phyloP scores from a whole-genome alignment of 352 stramenopile genomes.

The Phytophthora podocarpi region DNA sequence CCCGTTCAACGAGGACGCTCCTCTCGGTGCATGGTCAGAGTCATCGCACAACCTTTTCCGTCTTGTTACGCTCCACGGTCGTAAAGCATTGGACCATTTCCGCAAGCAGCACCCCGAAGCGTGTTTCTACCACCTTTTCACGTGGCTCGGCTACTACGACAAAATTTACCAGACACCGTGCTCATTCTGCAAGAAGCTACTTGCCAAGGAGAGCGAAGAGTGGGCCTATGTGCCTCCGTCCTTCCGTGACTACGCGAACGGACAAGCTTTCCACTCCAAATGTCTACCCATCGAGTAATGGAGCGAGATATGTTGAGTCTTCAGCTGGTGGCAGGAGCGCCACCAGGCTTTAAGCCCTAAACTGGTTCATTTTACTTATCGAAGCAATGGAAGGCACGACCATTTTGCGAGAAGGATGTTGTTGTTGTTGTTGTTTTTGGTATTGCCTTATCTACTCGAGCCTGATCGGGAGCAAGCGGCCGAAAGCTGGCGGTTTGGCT shows the following conservation, averaged over 20 bases:
- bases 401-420: too few relatives aligned
- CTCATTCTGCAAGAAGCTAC: constrained; percentile 85
- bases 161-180: constrained; percentile 90
- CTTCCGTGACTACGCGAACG: constrained; percentile 86
- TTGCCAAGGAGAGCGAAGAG: constrained; percentile 82
- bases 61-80: constrained; percentile 73
- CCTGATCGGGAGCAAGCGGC: constrained; percentile 72
- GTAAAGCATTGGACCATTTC: constrained; percentile 84
- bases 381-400: constrained; percentile 6
- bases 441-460: constrained; percentile 38
- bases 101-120: constrained; percentile 85
- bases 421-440: constrained; percentile 9
- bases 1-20: constrained; percentile 79
- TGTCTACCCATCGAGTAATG: constrained; percentile 68
- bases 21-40: constrained; percentile 82
- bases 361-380: background rate
- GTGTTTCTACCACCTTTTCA: constrained; percentile 89
- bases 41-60: constrained; percentile 83
- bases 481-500: constrained; percentile 37
- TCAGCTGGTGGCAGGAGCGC: background rate
- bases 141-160: constrained; percentile 87
- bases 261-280: constrained; percentile 84
- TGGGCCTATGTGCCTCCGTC: constrained; percentile 82
- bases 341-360: background rate
- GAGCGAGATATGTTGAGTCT: background rate